Percentiles rank a stretch among this genome's conserved stretches.
phyloP scores from a whole-genome alignment of 2,329 filamentous ascomycete species.

The Boeremia lycopersici region DNA sequence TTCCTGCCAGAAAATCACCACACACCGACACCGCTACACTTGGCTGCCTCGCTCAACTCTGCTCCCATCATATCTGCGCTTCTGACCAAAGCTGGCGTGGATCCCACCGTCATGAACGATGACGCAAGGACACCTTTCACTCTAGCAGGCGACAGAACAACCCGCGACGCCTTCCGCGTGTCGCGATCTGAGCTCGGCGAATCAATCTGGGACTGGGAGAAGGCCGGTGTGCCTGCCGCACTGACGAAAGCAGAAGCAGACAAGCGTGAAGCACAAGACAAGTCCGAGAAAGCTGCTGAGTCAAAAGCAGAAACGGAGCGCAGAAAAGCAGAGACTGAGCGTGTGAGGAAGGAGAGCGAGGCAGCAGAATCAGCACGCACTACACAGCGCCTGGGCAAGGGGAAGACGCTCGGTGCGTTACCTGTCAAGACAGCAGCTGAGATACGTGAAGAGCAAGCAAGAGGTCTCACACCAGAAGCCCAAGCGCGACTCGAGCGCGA shows the following conservation, averaged over 20 bases:
- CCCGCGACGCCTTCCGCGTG: slow-evolving; percentile 89
- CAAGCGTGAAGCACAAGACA: slow-evolving; percentile 71
- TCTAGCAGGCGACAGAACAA: slow-evolving; percentile 81
- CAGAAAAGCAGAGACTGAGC: slow-evolving; percentile 74
- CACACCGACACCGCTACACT: slow-evolving; percentile 81
- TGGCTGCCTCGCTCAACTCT: slow-evolving; percentile 82
- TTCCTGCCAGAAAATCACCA: slow-evolving; percentile 79
- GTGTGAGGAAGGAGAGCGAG: slow-evolving; percentile 64
- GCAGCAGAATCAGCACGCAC: slow-evolving; percentile 57
- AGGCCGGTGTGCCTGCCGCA: slow-evolving; percentile 71
- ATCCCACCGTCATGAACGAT: slow-evolving; percentile 66
- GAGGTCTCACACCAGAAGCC: slow-evolving; percentile 88
- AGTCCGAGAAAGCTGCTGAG: slow-evolving; percentile 68
- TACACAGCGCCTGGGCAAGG: slow-evolving; percentile 56
- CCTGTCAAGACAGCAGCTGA: slow-evolving; percentile 78
- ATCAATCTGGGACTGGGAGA: slow-evolving; percentile 76
- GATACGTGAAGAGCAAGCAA: slow-evolving; percentile 78
- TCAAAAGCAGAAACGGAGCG: slow-evolving; percentile 67
- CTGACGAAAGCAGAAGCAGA: slow-evolving; percentile 76
- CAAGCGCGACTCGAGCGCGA: slow-evolving; percentile 83
- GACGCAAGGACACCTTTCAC: slow-evolving; percentile 90
- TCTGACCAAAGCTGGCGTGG: slow-evolving; percentile 73
- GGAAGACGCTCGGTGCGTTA: slow-evolving; percentile 59
- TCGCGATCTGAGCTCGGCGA: slow-evolving; percentile 84
- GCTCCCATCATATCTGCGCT: slow-evolving; percentile 78